A percentile compares a stretch with the other conserved stretches of the same genome.
phyloP scores from a whole-genome alignment of 179 eudicot species.

The Spinacia oleracea region DNA sequence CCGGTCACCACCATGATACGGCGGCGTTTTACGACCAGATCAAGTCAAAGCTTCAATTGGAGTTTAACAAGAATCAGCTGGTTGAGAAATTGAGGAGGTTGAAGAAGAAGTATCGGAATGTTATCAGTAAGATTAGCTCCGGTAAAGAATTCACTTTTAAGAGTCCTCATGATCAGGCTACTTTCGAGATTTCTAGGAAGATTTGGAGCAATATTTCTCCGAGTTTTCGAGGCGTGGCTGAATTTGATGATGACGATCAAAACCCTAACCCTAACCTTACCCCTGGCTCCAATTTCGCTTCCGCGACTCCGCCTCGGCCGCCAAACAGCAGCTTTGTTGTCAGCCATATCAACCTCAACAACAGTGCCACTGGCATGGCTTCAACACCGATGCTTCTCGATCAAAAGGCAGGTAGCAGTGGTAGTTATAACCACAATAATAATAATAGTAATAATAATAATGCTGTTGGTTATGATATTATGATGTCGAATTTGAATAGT shows the following conservation, averaged over 20 bases:
- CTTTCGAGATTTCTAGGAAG: constrained; percentile 70
- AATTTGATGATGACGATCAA: constrained; percentile 63
- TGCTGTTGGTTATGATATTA: constrained; percentile 27
- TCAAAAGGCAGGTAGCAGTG: constrained; percentile 25
- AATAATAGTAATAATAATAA: neutral
- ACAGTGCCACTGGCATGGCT: neutral
- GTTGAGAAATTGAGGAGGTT: constrained; percentile 84
- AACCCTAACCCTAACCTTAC: constrained; percentile 25
- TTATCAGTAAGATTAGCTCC: constrained; percentile 50
- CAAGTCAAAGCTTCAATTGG: constrained; percentile 71
- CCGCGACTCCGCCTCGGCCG: constrained; percentile 23
- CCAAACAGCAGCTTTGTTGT: constrained; percentile 26
- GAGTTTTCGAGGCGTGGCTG: constrained; percentile 16
- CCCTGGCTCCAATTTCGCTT: neutral
- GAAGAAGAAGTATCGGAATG: constrained; percentile 87
- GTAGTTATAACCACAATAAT: neutral
- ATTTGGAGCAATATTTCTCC: constrained; percentile 57
- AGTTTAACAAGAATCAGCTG: constrained; percentile 81
- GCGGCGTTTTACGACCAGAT: constrained; percentile 92
- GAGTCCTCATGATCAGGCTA: constrained; percentile 76
- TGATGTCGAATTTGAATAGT: constrained; percentile 24
- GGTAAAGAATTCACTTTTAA: constrained; percentile 79
- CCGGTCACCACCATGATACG: constrained; percentile 77
- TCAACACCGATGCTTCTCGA: constrained; percentile 14
- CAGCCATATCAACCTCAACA: constrained; percentile 33